These are phyloP conservation scores for Backusella morwellensis DNA, from an alignment of 192 early-diverging fungal genomes.

Conservation along the genomic window DNA sequence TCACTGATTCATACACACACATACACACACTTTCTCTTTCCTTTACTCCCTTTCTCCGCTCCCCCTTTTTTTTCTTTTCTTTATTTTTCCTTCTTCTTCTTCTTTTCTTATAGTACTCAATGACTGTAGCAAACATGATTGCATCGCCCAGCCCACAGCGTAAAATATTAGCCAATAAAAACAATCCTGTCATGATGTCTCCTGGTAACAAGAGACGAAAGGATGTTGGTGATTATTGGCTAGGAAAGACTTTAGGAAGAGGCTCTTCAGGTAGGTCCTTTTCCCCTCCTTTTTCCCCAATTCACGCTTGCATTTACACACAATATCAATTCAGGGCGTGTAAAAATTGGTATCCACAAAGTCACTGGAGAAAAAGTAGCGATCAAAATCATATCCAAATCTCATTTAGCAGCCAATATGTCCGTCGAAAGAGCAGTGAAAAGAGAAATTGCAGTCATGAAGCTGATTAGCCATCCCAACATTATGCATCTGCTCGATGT, in stretches of 20 bases:
- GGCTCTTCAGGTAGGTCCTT: slow-evolving; percentile 49
- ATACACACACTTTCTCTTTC: neutral
- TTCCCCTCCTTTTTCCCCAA: neutral
- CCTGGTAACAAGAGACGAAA: slow-evolving; percentile 34
- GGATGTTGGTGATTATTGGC: slow-evolving; percentile 46
- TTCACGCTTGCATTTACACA: neutral
- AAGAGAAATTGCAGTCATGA: slow-evolving; percentile 57
- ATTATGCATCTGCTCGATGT: slow-evolving; percentile 51
- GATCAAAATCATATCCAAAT: slow-evolving; percentile 53
- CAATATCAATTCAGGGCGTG: slow-evolving; percentile 33
- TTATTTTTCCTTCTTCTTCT: neutral
- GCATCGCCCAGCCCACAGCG: slow-evolving; percentile 29
- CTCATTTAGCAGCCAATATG: slow-evolving; percentile 39
- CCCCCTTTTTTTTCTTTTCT: neutral
- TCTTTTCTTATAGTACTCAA: neutral
- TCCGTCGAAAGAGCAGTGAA: slow-evolving; percentile 48
- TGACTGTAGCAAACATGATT: slow-evolving; percentile 9
- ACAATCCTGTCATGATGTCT: slow-evolving; percentile 10
- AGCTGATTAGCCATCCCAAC: slow-evolving; percentile 51
- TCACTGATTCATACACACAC: neutral
- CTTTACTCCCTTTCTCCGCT: slow-evolving; percentile 4
- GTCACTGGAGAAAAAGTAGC: slow-evolving; percentile 53
- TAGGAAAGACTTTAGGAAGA: slow-evolving; percentile 48
- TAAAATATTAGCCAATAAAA: slow-evolving; percentile 11
- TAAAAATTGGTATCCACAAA: slow-evolving; percentile 49